Conservation (phyloP, 2,329 filamentous ascomycete genomes). For the Colletotrichum sp. region DNA sequence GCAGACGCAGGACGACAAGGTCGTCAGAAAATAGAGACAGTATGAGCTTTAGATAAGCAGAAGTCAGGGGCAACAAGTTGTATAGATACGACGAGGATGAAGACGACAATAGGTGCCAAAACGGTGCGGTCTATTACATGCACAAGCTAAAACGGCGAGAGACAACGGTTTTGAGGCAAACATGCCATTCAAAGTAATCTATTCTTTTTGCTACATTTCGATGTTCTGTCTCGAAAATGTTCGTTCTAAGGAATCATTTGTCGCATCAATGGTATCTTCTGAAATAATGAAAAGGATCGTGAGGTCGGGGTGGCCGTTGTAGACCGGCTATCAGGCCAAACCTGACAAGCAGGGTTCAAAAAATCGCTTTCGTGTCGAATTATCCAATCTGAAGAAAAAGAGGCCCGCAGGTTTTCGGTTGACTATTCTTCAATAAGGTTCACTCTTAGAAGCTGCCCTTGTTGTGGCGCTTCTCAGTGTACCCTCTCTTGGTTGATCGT, state of each 20-base stretch:
- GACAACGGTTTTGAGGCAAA: not conserved
- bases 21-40: not conserved
- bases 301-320: not conserved
- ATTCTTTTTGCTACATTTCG: not conserved
- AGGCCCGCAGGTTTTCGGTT: not conserved
- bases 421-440: not conserved
- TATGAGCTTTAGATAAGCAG: not conserved
- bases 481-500: slow-evolving; percentile 27
- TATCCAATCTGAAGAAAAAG: not conserved
- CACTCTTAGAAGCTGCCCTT: slow-evolving; percentile 29
- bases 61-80: not conserved
- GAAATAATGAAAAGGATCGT: not conserved
- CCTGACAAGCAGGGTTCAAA: not conserved
- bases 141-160: not conserved
- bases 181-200: not conserved
- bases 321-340: not conserved
- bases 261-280: slow-evolving; percentile 12
- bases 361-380: not conserved
- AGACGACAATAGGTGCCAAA: not conserved
- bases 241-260: not conserved
- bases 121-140: not conserved
- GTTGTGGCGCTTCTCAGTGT: slow-evolving; percentile 18
- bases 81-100: not conserved
- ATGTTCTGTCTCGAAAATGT: not conserved
- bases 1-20: not conserved